Conservation (phyloP, 352 stramenopile species). For the Globisporangium spinosum region DNA sequence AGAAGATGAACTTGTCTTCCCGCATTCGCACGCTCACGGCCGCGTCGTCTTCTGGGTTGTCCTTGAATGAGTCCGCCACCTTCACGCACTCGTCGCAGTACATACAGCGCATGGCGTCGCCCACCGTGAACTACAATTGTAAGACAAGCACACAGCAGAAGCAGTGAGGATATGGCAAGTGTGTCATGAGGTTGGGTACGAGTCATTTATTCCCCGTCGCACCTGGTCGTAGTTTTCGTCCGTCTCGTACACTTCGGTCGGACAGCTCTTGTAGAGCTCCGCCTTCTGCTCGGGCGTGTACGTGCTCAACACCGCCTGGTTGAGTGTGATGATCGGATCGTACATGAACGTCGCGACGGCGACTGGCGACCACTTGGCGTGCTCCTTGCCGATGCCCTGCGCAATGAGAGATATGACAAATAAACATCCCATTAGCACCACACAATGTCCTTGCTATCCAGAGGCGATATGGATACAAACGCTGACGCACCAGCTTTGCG, state of each 20-base stretch:
- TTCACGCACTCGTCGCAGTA: conserved; percentile 94
- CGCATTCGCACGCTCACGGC: conserved; percentile 88
- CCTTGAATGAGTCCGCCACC: conserved; percentile 91
- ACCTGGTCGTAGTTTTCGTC: conserved; percentile 83
- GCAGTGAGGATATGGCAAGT: too few species aligned
- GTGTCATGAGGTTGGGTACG: too few species aligned
- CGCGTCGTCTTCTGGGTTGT: conserved; percentile 93
- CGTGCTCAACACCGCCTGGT: conserved; percentile 90
- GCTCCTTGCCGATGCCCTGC: conserved; percentile 95
- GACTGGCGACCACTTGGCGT: conserved; percentile 97
- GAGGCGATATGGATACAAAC: background rate
- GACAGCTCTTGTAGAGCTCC: conserved; percentile 94
- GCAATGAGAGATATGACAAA: background rate
- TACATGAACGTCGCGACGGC: conserved; percentile 94
- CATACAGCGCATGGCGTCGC: conserved; percentile 66
- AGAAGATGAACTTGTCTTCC: conserved; percentile 96
- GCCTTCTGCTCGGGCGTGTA: conserved; percentile 93
- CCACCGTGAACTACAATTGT: conserved; percentile 44
- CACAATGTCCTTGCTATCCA: background rate
- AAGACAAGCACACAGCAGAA: too few species aligned
- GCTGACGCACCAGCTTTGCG: conserved; percentile 71
- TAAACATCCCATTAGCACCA: background rate
- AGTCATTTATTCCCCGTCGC: too few species aligned
- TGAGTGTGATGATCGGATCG: conserved; percentile 88
- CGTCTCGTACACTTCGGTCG: conserved; percentile 92